phyloP scores from a whole-genome alignment of 202 grass and related monocot genomes.

The Zoysia matrella region DNA sequence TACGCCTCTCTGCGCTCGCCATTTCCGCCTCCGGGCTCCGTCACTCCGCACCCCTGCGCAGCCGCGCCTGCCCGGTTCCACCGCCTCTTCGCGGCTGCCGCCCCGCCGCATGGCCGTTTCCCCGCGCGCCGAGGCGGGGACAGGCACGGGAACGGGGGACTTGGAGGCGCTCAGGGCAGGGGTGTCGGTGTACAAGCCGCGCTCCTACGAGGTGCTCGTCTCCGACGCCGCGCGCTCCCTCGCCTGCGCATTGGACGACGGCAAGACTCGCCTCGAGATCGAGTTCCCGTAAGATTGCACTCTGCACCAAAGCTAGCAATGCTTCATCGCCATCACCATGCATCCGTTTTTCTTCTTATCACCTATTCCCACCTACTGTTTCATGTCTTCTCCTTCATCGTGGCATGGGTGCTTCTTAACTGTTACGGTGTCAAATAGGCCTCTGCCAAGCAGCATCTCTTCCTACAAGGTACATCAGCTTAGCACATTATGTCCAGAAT shows the following conservation, averaged over 20 bases:
- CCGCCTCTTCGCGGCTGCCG: not conserved
- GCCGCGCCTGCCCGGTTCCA: not conserved
- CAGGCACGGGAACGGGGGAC: not conserved
- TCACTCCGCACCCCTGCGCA: not conserved
- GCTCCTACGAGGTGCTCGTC: slow-evolving; percentile 89
- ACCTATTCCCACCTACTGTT: not conserved
- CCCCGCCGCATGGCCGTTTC: slow-evolving; percentile 23
- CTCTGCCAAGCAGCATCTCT: slow-evolving; percentile 89
- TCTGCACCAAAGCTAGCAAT: not conserved
- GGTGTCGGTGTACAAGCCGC: slow-evolving; percentile 81
- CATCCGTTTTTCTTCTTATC: slow-evolving; percentile 4
- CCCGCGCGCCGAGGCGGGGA: slow-evolving; percentile 8
- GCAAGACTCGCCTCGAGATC: slow-evolving; percentile 87
- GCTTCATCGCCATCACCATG: not conserved
- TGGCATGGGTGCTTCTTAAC: slow-evolving; percentile 14
- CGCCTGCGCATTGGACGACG: slow-evolving; percentile 69
- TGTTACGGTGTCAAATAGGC: slow-evolving; percentile 36
- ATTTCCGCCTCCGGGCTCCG: not conserved
- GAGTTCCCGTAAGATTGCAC: slow-evolving; percentile 74
- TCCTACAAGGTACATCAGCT: slow-evolving; percentile 82
- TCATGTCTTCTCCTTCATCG: slow-evolving; percentile 22
- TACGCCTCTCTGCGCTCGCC: slow-evolving; percentile 7
- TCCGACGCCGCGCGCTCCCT: slow-evolving; percentile 87
- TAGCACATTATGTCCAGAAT: not conserved
- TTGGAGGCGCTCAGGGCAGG: slow-evolving; percentile 49